Base-by-base conservation (phyloP, 768 basidiomycete genomes). In the Rhizopogon sp. region DNA sequence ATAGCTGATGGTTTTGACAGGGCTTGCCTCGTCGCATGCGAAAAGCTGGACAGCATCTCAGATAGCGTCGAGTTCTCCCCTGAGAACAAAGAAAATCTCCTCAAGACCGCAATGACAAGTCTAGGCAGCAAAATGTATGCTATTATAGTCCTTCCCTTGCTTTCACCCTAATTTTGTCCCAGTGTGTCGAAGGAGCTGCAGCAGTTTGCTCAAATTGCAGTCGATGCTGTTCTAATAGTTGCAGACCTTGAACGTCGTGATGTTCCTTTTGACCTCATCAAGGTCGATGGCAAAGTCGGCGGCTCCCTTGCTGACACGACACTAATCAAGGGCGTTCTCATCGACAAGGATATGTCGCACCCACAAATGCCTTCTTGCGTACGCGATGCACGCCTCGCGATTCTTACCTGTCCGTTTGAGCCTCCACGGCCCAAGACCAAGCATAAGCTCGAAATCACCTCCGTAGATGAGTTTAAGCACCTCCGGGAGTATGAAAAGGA, bases 331-430 rank as follows among this genome's bases (percentile, higher is more conserved):
- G 97, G 97, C 62, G 97, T 99, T 42, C 90, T 99, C 63, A 83
- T 99, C 69, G 97, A 99, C 85, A 99, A 99, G 74, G 96, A 99
- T 74, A 96, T 99, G 90, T 98, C 94, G 11, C 97, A 99, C 66
- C 90, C 96, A 4, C 93, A 97, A 72, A 99, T 99, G 97, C 96
- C 96, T 8, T 85, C 82, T 56, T 78, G 76, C 37, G 87, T 99
- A 62, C 81, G 79, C 60, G 90, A 98, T 69, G 97, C 97, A 52
- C 86, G 85, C 56, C 78, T 99, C 53, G 97, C 96, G 13, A 98
- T 99, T 72, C 82, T 99, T 43, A 99, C 97, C 43, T 99, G 97
- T 72, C 94, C 97, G 20, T 99, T 99, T 69, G 97, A 99, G 69
- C 97, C 97, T 16, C 97, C 97, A 3, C 87, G 97, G 22, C 97